Conservation (phyloP, 192 early-diverging fungal genomes). For the Mortierella hygrophila region DNA sequence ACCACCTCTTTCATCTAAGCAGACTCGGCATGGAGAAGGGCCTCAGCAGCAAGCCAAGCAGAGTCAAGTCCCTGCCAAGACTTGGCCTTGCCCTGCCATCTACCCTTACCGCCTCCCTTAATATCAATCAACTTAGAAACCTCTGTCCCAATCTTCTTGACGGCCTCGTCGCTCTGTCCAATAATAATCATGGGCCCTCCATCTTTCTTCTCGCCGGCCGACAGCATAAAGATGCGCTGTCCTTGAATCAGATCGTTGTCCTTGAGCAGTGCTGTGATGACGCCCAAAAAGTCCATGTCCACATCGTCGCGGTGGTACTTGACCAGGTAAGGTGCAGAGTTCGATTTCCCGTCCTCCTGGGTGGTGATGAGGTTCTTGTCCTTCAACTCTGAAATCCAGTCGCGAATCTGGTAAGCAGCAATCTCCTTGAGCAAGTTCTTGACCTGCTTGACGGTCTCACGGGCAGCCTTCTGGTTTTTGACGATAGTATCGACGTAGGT, state of each 20-base stretch:
- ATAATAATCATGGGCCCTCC: slow-evolving; percentile 62
- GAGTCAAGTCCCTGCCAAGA: slow-evolving; percentile 59
- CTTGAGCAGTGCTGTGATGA: slow-evolving; percentile 45
- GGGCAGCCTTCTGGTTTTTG: slow-evolving; percentile 50
- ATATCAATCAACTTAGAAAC: slow-evolving; percentile 46
- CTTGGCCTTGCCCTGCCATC: slow-evolving; percentile 66
- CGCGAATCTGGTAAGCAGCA: slow-evolving; percentile 49
- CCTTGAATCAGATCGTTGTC: slow-evolving; percentile 46
- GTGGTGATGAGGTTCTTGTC: slow-evolving; percentile 12
- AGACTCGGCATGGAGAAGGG: slow-evolving; percentile 13
- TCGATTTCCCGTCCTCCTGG: neutral
- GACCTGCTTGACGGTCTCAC: slow-evolving; percentile 42
- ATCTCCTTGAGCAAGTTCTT: slow-evolving; percentile 54
- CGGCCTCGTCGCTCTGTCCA: slow-evolving; percentile 45
- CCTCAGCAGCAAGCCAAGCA: slow-evolving; percentile 28
- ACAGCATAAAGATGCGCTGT: slow-evolving; percentile 48
- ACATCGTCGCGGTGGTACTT: slow-evolving; percentile 61
- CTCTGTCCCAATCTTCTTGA: slow-evolving; percentile 51
- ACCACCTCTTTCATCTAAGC: neutral
- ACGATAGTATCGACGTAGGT: slow-evolving; percentile 57
- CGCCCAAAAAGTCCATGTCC: slow-evolving; percentile 59
- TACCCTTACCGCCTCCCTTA: slow-evolving; percentile 65
- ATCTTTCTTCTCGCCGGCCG: slow-evolving; percentile 54
- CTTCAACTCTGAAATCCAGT: slow-evolving; percentile 49
- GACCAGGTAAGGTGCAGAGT: slow-evolving; percentile 19